phyloP scores from a whole-genome alignment of 441 rosid species.

The Corymbia calophylla region DNA sequence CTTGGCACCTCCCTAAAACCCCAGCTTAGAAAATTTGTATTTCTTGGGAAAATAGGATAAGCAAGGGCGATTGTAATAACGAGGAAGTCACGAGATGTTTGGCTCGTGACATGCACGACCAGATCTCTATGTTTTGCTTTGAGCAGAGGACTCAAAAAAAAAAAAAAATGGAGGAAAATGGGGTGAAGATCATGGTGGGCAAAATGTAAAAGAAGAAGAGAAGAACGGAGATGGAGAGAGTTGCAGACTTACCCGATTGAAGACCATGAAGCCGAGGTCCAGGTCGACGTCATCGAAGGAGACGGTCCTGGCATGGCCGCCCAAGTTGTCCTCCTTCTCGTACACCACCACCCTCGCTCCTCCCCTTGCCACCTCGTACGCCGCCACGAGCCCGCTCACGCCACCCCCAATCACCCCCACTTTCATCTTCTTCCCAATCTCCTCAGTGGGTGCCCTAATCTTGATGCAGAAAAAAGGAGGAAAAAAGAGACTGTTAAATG shows the following conservation, averaged over 20 bases:
- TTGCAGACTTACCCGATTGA: constrained; percentile 52
- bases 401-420: constrained; percentile 81
- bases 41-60: background rate
- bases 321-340: constrained; percentile 65
- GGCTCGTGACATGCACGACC: background rate
- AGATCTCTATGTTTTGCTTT: background rate
- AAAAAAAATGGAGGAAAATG: background rate
- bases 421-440: constrained; percentile 21
- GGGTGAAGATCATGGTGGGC: background rate
- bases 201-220: background rate
- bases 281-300: constrained; percentile 48
- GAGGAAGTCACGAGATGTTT: background rate
- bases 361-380: constrained; percentile 41
- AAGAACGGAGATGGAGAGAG: background rate
- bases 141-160: background rate
- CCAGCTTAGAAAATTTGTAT: background rate
- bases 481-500: background rate
- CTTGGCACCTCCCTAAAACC: background rate
- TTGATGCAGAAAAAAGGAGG: background rate
- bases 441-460: background rate
- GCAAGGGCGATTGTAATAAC: background rate
- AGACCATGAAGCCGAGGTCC: constrained; percentile 91
- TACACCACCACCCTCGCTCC: constrained; percentile 57
- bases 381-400: constrained; percentile 67
- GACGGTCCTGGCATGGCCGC: constrained; percentile 79